A percentile compares a stretch with the other conserved stretches of the same genome.
These are phyloP conservation scores for Rhizopogon roseolus DNA, from an alignment of 768 basidiomycete genomes.

Conservation along the genomic window DNA sequence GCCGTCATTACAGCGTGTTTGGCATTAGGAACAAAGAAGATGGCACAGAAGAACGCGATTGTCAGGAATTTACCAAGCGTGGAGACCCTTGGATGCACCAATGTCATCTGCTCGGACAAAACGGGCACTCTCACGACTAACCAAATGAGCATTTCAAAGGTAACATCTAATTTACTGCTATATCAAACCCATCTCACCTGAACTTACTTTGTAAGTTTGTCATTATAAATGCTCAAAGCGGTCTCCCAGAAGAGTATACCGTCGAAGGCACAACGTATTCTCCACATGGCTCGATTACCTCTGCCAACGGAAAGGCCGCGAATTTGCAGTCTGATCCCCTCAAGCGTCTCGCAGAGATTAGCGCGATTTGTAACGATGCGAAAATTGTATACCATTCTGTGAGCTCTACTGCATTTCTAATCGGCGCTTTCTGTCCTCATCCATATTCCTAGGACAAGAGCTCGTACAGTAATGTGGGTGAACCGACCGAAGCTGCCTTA, in stretches of 20 bases:
- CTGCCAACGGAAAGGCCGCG: slow-evolving; percentile 58
- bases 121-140: slow-evolving; percentile 95
- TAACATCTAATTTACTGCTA: slow-evolving; percentile 26
- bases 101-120: slow-evolving; percentile 99
- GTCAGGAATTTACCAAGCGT: slow-evolving; percentile 95
- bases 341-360: slow-evolving; percentile 85
- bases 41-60: slow-evolving; percentile 99
- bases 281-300: slow-evolving; percentile 70
- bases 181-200: slow-evolving; percentile 1
- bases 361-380: slow-evolving; percentile 92
- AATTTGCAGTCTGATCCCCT: slow-evolving; percentile 66
- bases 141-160: slow-evolving; percentile 92
- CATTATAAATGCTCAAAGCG: slow-evolving; percentile 53
- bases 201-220: slow-evolving; percentile 54
- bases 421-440: not conserved
- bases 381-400: slow-evolving; percentile 82
- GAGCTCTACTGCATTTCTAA: slow-evolving; percentile 19
- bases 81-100: slow-evolving; percentile 96
- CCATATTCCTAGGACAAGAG: slow-evolving; percentile 60
- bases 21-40: slow-evolving; percentile 96
- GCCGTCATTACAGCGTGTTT: slow-evolving; percentile 97
- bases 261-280: slow-evolving; percentile 95
- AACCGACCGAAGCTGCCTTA: slow-evolving; percentile 96
- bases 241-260: slow-evolving; percentile 56
- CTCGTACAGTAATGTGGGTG: slow-evolving; percentile 79